These are phyloP conservation scores for Solanum pinnatisectum DNA, from an alignment of 257 asterid species.

Conservation along the genomic window DNA sequence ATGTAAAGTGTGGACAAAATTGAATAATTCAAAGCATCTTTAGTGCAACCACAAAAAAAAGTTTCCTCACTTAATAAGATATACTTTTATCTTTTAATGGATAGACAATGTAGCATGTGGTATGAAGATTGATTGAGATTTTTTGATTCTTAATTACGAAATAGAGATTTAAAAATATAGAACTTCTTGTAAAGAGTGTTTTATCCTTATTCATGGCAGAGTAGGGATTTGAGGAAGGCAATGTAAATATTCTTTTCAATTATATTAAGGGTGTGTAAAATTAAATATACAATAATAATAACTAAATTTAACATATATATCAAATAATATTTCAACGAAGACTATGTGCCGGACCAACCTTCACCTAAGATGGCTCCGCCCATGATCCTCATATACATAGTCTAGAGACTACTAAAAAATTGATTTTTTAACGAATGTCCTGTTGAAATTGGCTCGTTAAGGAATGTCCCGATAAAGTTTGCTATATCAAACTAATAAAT, in stretches of 20 bases:
- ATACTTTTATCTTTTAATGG: background rate
- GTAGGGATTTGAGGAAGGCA: too few relatives aligned
- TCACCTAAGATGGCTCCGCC: too few relatives aligned
- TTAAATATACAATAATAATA: too few relatives aligned
- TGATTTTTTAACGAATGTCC: background rate
- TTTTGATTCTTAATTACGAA: rapidly evolving
- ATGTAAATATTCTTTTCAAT: too few relatives aligned
- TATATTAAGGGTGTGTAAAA: too few relatives aligned
- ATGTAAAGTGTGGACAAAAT: background rate
- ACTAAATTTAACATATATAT: too few relatives aligned
- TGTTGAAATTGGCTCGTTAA: background rate
- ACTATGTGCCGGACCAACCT: too few relatives aligned
- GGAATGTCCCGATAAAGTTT: background rate
- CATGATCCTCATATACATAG: background rate
- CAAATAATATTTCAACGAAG: too few relatives aligned
- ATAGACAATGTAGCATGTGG: background rate
- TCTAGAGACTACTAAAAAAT: background rate
- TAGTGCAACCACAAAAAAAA: background rate
- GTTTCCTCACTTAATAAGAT: background rate
- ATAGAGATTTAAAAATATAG: background rate
- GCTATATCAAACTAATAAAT: background rate
- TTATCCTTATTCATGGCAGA: background rate
- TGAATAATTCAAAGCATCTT: background rate
- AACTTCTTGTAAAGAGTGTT: background rate
- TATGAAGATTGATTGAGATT: background rate